These are phyloP conservation scores for Colletotrichum tamarilloi DNA, from an alignment of 2,329 filamentous ascomycete genomes.

Conservation along the genomic window DNA sequence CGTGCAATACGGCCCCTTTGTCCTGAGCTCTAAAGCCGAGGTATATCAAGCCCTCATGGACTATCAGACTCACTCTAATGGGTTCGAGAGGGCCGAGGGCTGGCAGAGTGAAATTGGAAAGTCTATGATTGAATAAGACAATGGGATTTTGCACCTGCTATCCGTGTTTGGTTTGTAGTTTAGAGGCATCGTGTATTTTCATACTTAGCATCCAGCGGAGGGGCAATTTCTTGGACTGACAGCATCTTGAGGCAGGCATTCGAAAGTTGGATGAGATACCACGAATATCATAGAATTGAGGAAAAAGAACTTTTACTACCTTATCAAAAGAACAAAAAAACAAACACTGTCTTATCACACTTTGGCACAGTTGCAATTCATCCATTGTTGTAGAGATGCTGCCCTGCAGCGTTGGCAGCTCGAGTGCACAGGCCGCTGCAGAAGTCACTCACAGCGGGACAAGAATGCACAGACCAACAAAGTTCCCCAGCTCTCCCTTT, in stretches of 20 bases:
- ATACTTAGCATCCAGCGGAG: background rate
- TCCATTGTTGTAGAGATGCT: too few relatives aligned
- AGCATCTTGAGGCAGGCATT: background rate
- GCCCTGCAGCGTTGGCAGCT: background rate
- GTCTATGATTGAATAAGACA: slow-evolving; percentile 64
- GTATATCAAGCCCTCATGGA: slow-evolving; percentile 82
- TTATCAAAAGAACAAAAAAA: background rate
- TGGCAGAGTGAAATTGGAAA: slow-evolving; percentile 93
- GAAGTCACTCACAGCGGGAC: background rate
- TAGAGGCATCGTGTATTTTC: background rate
- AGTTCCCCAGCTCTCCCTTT: slow-evolving; percentile 5
- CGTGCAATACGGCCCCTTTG: slow-evolving; percentile 88
- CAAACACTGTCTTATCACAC: background rate
- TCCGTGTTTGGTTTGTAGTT: background rate
- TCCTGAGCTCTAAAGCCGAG: slow-evolving; percentile 77
- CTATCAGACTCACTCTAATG: slow-evolving; percentile 78
- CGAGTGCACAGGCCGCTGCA: background rate
- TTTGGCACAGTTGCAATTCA: background rate
- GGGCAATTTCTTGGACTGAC: background rate
- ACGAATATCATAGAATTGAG: background rate
- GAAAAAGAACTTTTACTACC: background rate
- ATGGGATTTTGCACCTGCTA: background rate
- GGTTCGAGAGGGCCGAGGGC: slow-evolving; percentile 81
- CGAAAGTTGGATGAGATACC: background rate
- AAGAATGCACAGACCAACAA: background rate